A percentile compares a stretch with the other conserved stretches of the same genome.
Conservation (phyloP, 306 rosid species). For the Prunus salicina region DNA sequence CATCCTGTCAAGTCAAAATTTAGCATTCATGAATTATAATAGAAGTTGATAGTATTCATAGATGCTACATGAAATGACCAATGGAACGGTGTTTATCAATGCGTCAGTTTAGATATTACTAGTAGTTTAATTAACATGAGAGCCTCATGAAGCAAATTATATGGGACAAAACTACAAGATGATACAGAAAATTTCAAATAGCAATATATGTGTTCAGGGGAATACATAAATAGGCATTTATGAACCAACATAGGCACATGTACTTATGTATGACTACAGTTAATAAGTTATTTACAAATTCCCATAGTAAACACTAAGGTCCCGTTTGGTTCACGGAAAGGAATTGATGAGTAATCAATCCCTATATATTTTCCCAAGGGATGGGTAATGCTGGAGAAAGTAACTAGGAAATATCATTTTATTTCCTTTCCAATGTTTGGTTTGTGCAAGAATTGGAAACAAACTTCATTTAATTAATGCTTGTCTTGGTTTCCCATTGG, state of each 20-base stretch:
- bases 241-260: neutral
- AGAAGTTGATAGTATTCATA: neutral
- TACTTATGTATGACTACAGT: neutral
- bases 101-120: neutral
- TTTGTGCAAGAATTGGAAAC: too few relatives aligned
- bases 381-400: too few relatives aligned
- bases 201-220: neutral
- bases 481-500: too few relatives aligned
- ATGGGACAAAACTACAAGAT: neutral
- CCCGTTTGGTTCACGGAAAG: too few relatives aligned
- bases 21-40: slow-evolving; percentile 15
- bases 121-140: neutral
- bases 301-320: neutral
- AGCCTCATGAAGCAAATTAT: neutral
- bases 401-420: too few relatives aligned
- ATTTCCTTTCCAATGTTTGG: too few relatives aligned
- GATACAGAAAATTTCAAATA: neutral
- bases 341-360: too few relatives aligned
- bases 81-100: neutral
- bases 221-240: neutral
- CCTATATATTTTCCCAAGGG: too few relatives aligned
- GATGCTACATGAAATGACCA: neutral
- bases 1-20: slow-evolving; percentile 56
- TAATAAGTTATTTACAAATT: neutral
- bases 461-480: too few relatives aligned